phyloP scores from a whole-genome alignment of 1,139 yeast species.

The Geotrichum candidum region DNA sequence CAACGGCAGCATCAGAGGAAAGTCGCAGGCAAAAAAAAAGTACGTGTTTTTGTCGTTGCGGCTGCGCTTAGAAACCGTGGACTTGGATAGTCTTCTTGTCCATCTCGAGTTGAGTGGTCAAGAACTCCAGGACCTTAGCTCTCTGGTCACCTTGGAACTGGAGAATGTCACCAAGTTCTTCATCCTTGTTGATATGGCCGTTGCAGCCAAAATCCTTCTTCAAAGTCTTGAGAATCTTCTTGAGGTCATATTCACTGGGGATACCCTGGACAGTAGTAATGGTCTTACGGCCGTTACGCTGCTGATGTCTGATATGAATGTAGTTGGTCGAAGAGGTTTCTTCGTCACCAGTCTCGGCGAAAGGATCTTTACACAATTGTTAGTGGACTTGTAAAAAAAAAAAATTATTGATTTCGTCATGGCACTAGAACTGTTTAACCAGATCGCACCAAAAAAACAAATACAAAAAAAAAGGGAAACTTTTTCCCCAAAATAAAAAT shows the following conservation, averaged over 20 bases:
- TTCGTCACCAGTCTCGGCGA: conserved; percentile 99
- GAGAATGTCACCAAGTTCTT: conserved; percentile 92
- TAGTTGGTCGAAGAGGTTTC: conserved; percentile 93
- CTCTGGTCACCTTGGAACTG: conserved; percentile 99
- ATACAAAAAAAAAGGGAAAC: too few relatives aligned
- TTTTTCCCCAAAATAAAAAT: too few relatives aligned
- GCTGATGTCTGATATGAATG: conserved; percentile 98
- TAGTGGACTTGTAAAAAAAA: background rate
- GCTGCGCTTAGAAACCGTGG: conserved; percentile 73
- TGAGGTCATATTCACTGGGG: conserved; percentile 90
- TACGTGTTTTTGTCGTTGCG: too few relatives aligned
- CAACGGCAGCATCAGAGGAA: too few relatives aligned
- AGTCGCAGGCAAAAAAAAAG: too few relatives aligned
- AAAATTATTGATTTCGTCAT: too few relatives aligned
- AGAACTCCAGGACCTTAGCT: conserved; percentile 89
- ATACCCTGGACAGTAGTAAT: conserved; percentile 97
- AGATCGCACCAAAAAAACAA: too few relatives aligned
- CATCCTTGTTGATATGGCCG: conserved; percentile 96
- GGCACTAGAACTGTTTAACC: too few relatives aligned
- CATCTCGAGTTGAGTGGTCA: conserved; percentile 78
- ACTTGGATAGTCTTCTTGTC: conserved; percentile 96
- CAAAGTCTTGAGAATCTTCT: conserved; percentile 86
- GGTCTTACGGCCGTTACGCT: conserved; percentile 99
- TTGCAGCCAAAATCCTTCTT: conserved; percentile 98
- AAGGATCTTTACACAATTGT: conserved; percentile 58